Percentiles rank a stretch among this genome's conserved stretches.
phyloP scores from a whole-genome alignment of 176 grass and related monocot species.

The Musa acuminata region DNA sequence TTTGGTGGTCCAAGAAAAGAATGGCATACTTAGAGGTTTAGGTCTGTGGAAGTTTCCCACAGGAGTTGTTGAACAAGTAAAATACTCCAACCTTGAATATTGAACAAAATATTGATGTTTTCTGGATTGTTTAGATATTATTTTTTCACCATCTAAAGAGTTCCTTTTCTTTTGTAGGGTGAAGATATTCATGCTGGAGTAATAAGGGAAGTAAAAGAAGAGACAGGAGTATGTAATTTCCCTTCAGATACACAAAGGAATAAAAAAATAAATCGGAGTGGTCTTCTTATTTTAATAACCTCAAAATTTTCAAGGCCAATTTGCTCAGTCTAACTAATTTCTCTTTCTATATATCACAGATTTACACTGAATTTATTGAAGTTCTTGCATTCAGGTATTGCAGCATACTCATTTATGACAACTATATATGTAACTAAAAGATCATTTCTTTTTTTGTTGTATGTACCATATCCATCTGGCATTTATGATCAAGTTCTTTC shows the following conservation, averaged over 20 bases:
- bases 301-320: not conserved
- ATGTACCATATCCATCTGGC: not conserved
- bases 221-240: slow-evolving; percentile 23
- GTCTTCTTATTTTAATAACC: not conserved
- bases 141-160: not conserved
- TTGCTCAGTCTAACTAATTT: not conserved
- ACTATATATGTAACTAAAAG: not conserved
- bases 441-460: not conserved
- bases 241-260: no score
- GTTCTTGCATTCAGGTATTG: slow-evolving; percentile 18
- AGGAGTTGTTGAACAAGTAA: slow-evolving; percentile 20
- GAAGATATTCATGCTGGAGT: slow-evolving; percentile 12
- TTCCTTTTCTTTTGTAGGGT: not conserved
- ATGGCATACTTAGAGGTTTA: not conserved
- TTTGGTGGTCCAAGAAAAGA: slow-evolving; percentile 25
- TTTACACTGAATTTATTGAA: slow-evolving; percentile 18
- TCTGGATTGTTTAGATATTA: not conserved
- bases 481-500: no score
- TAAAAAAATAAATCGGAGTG: no score
- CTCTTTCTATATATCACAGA: not conserved
- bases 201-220: slow-evolving; percentile 20
- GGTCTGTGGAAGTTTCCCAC: slow-evolving; percentile 18
- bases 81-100: slow-evolving; percentile 1
- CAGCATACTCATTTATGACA: not conserved
- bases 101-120: not conserved